Evolutionary conservation across 169 alveolate species (phyloP).

Genomic region (Plasmodium vinckei): DNA sequence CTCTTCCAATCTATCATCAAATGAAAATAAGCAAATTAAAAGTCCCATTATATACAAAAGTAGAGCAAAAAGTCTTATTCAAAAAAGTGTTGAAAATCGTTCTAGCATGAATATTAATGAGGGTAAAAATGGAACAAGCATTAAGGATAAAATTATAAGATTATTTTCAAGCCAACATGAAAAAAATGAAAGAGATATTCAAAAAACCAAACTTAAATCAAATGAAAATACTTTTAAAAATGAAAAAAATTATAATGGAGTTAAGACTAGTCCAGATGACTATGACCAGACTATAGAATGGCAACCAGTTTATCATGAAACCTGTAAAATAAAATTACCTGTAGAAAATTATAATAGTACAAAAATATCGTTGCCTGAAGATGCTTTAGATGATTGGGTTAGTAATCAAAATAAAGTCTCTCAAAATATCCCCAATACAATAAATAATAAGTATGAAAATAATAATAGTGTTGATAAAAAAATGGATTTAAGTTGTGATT

Average conservation of each 20-base stretch:
- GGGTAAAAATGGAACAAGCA: conserved; percentile 34
- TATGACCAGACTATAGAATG: conserved; percentile 42
- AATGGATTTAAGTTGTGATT: neutral
- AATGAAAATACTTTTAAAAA: conserved; percentile 15
- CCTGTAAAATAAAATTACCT: conserved; percentile 73
- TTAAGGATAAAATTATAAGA: conserved; percentile 57
- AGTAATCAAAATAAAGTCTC: conserved; percentile 33
- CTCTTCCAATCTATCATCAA: conserved; percentile 12
- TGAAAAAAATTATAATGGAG: neutral
- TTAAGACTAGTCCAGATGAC: neutral
- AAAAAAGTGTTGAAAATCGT: conserved; percentile 11
- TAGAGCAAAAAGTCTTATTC: conserved; percentile 44
- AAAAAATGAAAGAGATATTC: conserved; percentile 16
- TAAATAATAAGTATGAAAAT: neutral
- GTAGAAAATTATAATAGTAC: conserved; percentile 26
- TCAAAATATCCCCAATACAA: neutral
- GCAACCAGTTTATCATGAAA: conserved; percentile 76
- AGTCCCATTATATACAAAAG: conserved; percentile 38
- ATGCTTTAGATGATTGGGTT: conserved; percentile 51
- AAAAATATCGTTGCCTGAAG: conserved; percentile 48
- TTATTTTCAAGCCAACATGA: conserved; percentile 49
- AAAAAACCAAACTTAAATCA: conserved; percentile 33
- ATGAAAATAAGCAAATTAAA: conserved; percentile 33
- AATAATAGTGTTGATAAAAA: neutral
- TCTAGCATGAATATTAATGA: conserved; percentile 13